Conservation (phyloP, 2,329 filamentous ascomycete genomes). For the Lecanicillium sp. region DNA sequence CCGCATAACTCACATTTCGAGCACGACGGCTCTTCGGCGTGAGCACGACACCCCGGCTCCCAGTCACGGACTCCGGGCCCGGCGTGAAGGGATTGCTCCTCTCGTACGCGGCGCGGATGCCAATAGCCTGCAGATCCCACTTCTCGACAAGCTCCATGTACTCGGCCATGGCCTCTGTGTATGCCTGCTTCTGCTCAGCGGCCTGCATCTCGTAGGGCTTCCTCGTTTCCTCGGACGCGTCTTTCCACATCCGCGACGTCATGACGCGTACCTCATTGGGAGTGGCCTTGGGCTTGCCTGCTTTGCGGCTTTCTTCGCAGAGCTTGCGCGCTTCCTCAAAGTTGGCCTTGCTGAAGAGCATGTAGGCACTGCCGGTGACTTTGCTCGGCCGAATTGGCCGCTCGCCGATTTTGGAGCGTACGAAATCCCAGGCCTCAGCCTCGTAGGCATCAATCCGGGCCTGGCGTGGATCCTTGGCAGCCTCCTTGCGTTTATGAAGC, state of each 20-base stretch:
- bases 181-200: conserved; percentile 60
- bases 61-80: conserved; percentile 17
- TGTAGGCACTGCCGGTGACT: conserved; percentile 75
- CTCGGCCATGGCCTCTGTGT: conserved; percentile 49
- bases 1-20: conserved; percentile 34
- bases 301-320: conserved; percentile 59
- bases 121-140: conserved; percentile 66
- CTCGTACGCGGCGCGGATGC: conserved; percentile 47
- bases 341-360: conserved; percentile 78
- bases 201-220: conserved; percentile 74
- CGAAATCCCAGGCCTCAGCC: conserved; percentile 44
- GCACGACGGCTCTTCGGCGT: conserved; percentile 28
- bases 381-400: conserved; percentile 67
- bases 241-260: conserved; percentile 87
- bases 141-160: conserved; percentile 57
- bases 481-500: conserved; percentile 50
- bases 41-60: not conserved
- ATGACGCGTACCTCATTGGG: conserved; percentile 81
- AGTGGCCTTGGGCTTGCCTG: conserved; percentile 57
- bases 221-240: conserved; percentile 62
- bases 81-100: conserved; percentile 42
- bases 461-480: conserved; percentile 42
- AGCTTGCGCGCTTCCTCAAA: conserved; percentile 55
- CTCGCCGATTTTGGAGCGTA: conserved; percentile 59
- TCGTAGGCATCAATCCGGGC: conserved; percentile 53